Evolutionary conservation across 805 yeast genomes (phyloP).

Genomic region (Maudiozyma serrabonitensis): DNA sequence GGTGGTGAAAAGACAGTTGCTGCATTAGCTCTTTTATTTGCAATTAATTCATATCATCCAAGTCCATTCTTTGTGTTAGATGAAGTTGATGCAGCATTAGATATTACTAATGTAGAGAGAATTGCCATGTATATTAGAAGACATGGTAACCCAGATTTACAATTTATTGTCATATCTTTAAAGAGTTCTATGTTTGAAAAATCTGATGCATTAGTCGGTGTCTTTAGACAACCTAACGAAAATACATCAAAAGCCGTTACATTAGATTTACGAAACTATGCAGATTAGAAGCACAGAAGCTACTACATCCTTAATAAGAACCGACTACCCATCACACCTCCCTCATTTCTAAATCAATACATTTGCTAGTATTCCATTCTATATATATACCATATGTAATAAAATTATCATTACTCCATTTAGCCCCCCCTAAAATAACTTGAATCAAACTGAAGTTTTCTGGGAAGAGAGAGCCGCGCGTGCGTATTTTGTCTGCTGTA

Average conservation of each 20-base stretch:
- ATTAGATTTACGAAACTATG: conserved; percentile 57
- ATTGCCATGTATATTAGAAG: conserved; percentile 78
- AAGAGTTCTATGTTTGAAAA: conserved; percentile 80
- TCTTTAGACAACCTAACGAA: conserved; percentile 68
- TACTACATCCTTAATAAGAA: not conserved
- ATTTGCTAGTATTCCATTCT: not conserved
- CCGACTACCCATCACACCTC: not conserved
- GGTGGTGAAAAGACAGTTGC: conserved; percentile 98
- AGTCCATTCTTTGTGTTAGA: conserved; percentile 94
- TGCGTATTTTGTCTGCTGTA: no score
- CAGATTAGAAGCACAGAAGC: conserved; percentile 23
- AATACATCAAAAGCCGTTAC: conserved; percentile 69
- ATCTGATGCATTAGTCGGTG: conserved; percentile 87
- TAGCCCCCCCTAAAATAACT: no score
- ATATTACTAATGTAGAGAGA: conserved; percentile 74
- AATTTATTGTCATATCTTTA: conserved; percentile 86
- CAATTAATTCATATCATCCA: conserved; percentile 83
- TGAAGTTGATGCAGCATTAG: conserved; percentile 97
- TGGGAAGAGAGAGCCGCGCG: no score
- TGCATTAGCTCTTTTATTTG: conserved; percentile 83
- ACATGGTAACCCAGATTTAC: conserved; percentile 69
- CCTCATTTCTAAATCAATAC: not conserved
- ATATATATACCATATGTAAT: no score
- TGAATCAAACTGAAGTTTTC: no score
- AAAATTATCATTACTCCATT: no score